These are phyloP conservation scores for Neurospora sp. DNA, from an alignment of 495 filamentous ascomycete genomes.

Conservation along the genomic window DNA sequence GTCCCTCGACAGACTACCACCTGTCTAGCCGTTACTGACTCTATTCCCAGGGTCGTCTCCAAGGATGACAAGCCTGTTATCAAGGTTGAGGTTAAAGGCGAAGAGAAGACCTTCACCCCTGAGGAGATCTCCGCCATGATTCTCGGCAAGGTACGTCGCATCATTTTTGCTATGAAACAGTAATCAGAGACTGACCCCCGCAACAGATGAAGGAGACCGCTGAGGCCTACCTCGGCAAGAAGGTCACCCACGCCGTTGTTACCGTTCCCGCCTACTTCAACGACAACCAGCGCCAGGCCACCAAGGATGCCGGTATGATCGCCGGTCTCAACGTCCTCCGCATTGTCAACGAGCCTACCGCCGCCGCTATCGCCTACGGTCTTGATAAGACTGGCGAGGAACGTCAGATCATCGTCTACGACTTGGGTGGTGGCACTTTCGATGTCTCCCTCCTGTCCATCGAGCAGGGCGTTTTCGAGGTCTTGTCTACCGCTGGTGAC, in stretches of 20 bases:
- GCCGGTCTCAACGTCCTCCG: conserved; percentile 94
- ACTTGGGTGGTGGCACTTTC: conserved; percentile 99
- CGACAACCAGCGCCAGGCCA: conserved; percentile 95
- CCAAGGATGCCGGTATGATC: conserved; percentile 93
- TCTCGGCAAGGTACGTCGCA: conserved; percentile 48
- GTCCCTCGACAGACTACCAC: not conserved
- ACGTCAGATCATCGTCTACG: conserved; percentile 90
- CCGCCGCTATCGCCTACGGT: conserved; percentile 80
- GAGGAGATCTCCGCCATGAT: conserved; percentile 85
- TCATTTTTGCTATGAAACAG: conserved; percentile 2
- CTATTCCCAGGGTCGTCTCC: conserved; percentile 44
- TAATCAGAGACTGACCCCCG: conserved; percentile 4
- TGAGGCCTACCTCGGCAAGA: conserved; percentile 86
- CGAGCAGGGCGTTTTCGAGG: conserved; percentile 96
- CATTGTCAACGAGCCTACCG: conserved; percentile 92
- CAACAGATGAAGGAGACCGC: conserved; percentile 89
- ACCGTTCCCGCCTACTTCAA: conserved; percentile 99
- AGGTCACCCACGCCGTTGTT: conserved; percentile 92
- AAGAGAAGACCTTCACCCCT: conserved; percentile 68
- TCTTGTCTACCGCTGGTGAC: conserved; percentile 95
- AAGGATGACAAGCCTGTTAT: conserved; percentile 76
- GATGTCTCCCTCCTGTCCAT: conserved; percentile 98
- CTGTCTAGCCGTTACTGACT: conserved; percentile 3
- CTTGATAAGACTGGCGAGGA: conserved; percentile 79
- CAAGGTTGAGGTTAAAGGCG: conserved; percentile 64